phyloP scores from a whole-genome alignment of 768 basidiomycete species.

The Clathrus columnatus region DNA sequence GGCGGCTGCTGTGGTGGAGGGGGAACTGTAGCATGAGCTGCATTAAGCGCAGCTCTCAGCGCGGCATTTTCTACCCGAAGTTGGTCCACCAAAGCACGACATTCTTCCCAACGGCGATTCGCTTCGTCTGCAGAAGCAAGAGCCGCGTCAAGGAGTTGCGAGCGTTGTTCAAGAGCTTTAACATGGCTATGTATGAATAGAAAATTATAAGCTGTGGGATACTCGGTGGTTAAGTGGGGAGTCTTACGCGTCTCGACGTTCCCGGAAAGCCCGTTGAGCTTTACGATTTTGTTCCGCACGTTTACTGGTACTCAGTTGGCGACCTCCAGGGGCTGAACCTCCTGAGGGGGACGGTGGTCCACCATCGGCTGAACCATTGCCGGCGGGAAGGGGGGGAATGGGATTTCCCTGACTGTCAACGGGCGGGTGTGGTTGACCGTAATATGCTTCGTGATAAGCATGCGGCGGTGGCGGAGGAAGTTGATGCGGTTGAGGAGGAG shows the following conservation, averaged over 20 bases:
- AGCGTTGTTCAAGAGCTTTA: slow-evolving; percentile 78
- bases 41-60: slow-evolving; percentile 53
- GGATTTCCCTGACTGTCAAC: slow-evolving; percentile 27
- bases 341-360: not conserved
- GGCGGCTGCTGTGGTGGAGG: slow-evolving; percentile 3
- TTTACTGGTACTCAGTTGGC: slow-evolving; percentile 70
- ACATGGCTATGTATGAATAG: slow-evolving; percentile 50
- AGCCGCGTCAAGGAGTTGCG: slow-evolving; percentile 77
- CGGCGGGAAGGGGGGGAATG: slow-evolving; percentile 21
- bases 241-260: slow-evolving; percentile 80
- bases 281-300: slow-evolving; percentile 93
- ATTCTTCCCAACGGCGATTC: slow-evolving; percentile 84
- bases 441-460: slow-evolving; percentile 34
- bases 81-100: slow-evolving; percentile 81
- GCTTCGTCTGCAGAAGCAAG: slow-evolving; percentile 83
- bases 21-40: slow-evolving; percentile 22
- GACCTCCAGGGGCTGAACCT: slow-evolving; percentile 23
- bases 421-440: slow-evolving; percentile 47
- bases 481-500: slow-evolving; percentile 23
- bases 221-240: slow-evolving; percentile 1
- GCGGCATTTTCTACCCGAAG: slow-evolving; percentile 78
- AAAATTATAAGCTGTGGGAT: not conserved
- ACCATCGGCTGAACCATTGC: slow-evolving; percentile 27
- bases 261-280: slow-evolving; percentile 86
- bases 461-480: slow-evolving; percentile 28